Evolutionary conservation across 2,329 filamentous ascomycete genomes (phyloP), one percentile per base, ranked within the genome.

Genomic region (Phialemoniopsis sp.): DNA sequence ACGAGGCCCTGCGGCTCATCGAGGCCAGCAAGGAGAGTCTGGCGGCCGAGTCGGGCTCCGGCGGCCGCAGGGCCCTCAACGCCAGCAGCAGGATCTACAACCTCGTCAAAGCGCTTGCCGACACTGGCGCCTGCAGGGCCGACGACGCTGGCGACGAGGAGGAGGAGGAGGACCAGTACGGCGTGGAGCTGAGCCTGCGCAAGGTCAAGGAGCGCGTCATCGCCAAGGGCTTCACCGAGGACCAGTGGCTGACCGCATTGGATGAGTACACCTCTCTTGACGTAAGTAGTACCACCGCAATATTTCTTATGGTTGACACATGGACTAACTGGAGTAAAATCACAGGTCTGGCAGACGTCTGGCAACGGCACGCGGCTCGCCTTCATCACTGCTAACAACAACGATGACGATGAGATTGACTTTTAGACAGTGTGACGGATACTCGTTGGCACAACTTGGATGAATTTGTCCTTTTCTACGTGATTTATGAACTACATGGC

Each of bases 171-270:
- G 70, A 73, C 16, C 68, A 67, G 39, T 57, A 62, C 29, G 71
- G 73, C 13, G 59, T 76, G 15, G 90, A 96, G 63, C 67, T 98
- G 53, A 93, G 85, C 62, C 77, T 98, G 70, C 79, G 86, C 50
- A 86, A 89, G 64, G 88, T 98, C 44, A 80, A 90, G 60, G 90
- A 96, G 64, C 72, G 93, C 49, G 89, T 98, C 21, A 75, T 97
- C 53, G 93, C 90, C 38, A 96, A 95, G 76, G 93, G 93, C 3
- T 98, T 96, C 63, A 98, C 91, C 1, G 85, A 89, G 48, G 89
- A 97, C 63, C 90, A 98, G 63, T 89, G 95, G 68, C 75, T 87
- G 55, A 78, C 78, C 50, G 85, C 90, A 15, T 73, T 98, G 58
- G 85, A 95, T 46, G 91, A 95, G 69, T 97, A 98, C 64, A 83